These are phyloP conservation scores for Penicillium hesseltinei DNA, from an alignment of 2,329 filamentous ascomycete genomes.

Conservation along the genomic window DNA sequence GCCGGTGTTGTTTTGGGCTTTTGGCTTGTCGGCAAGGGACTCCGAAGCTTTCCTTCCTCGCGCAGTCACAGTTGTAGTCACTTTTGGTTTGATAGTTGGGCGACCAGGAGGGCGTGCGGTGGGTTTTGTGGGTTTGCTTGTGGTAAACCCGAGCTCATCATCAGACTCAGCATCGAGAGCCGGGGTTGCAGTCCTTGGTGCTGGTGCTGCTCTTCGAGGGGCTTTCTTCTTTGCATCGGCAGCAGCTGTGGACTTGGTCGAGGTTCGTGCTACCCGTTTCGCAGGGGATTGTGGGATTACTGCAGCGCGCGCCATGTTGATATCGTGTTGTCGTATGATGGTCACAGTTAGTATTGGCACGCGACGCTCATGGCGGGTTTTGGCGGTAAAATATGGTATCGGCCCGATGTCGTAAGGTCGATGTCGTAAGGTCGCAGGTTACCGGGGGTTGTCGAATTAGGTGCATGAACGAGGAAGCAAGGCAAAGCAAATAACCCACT, in stretches of 20 bases:
- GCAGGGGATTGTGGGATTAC: constrained; percentile 23
- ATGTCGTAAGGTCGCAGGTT: not conserved
- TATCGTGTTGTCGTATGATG: constrained; percentile 2
- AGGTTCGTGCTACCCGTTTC: constrained; percentile 19
- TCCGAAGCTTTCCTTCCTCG: constrained; percentile 14
- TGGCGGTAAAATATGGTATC: constrained; percentile 6
- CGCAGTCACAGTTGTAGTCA: not conserved
- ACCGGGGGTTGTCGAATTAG: constrained; percentile 5
- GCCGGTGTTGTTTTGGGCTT: not conserved
- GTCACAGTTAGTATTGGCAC: constrained; percentile 3
- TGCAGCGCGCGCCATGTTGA: constrained; percentile 25
- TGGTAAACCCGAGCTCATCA: constrained; percentile 24
- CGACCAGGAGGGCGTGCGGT: constrained; percentile 14
- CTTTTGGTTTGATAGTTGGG: constrained; percentile 12
- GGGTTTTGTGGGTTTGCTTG: constrained; percentile 12
- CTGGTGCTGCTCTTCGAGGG: not conserved
- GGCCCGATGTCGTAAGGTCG: not conserved
- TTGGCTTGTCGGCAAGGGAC: not conserved
- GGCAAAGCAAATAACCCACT: constrained; percentile 10
- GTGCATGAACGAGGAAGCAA: constrained; percentile 11
- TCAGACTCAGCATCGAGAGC: constrained; percentile 15
- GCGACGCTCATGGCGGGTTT: constrained; percentile 19
- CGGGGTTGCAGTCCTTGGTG: constrained; percentile 2
- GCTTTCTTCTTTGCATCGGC: constrained; percentile 15
- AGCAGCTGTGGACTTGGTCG: constrained; percentile 16